Base-by-base conservation (phyloP, 208 protist genomes). In the Leishmania guyanensis region DNA sequence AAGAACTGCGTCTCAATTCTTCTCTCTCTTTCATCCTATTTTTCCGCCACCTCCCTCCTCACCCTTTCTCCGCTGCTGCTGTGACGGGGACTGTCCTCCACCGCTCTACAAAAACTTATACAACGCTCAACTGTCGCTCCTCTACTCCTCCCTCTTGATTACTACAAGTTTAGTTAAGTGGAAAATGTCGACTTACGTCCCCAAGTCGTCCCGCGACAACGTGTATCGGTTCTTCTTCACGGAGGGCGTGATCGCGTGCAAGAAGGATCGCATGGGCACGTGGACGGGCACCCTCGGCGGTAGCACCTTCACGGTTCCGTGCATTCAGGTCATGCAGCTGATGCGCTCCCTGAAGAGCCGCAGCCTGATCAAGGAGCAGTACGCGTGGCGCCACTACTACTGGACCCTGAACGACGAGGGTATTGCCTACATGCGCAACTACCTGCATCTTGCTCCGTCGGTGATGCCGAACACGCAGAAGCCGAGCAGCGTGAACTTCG, bases 311-410 rank as follows among this genome's bases (percentile, higher is more conserved):
- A 91, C 75, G 6, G 91, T 93, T 29, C 92, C 94, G 78, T 89
- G 88, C 86, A 81, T 96, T 36, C 94, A 97, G 86, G 89, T 97
- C 72, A 96, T 95, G 92, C 92, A 97, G 87, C 88, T 97, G 73
- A 95, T 97, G 92, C 92, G 92, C 86, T 97, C 94, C 54, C 89
- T 97, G 82, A 95, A 95, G 90, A 97, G 94, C 90, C 94, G 94
- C 84, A 90, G 88, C 86, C 89, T 97, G 77, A 93, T 99, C 82
- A 96, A 95, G 86, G 95, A 99, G 92, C 88, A 95, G 86, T 99
- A 97, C 82, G 93, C 94, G 77, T 99, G 96, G 96, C 92, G 93
- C 87, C 92, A 98, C 87, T 98, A 95, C 92, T 99, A 99, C 94
- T 98, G 93, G 94, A 96, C 90, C 79, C 94, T 99, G 79, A 97